These are phyloP conservation scores for Metschnikowia anglica DNA, from an alignment of 805 yeast genomes.

Conservation along the genomic window DNA sequence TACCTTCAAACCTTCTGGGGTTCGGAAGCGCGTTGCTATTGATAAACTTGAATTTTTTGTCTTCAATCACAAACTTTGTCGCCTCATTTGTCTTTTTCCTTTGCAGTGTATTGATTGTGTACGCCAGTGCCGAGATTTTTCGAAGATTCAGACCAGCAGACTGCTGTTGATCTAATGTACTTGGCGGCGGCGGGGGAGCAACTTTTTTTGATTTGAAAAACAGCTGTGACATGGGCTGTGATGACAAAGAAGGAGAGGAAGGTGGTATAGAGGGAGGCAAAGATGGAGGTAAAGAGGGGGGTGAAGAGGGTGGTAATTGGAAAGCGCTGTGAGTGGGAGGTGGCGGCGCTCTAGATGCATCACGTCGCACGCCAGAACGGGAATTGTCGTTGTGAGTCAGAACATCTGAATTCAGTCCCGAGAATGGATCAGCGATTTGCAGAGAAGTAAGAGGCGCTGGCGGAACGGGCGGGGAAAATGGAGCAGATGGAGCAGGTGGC, in stretches of 20 bases:
- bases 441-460: slow-evolving; percentile 2
- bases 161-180: slow-evolving; percentile 41
- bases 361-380: neutral
- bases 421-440: slow-evolving; percentile 10
- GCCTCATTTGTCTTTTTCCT: slow-evolving; percentile 19
- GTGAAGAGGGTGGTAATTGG: slow-evolving; percentile 7
- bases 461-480: slow-evolving; percentile 8
- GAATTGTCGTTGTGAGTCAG: neutral
- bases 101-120: slow-evolving; percentile 52
- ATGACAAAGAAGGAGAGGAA: slow-evolving; percentile 1
- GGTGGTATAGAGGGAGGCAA: slow-evolving; percentile 15
- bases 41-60: slow-evolving; percentile 64
- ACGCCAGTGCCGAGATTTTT: slow-evolving; percentile 62
- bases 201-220: slow-evolving; percentile 22
- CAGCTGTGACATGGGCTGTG: slow-evolving; percentile 2
- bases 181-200: slow-evolving; percentile 31
- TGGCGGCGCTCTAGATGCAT: neutral
- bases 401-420: neutral
- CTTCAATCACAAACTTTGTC: slow-evolving; percentile 56
- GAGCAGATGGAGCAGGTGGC: slow-evolving; percentile 21
- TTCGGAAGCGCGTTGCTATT: slow-evolving; percentile 73
- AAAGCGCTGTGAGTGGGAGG: slow-evolving; percentile 5
- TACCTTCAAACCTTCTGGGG: slow-evolving; percentile 76
- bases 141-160: slow-evolving; percentile 52
- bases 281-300: slow-evolving; percentile 19